Base-by-base conservation (phyloP, 1,284 basidiomycete genomes). In the Xanthoconium separans region DNA sequence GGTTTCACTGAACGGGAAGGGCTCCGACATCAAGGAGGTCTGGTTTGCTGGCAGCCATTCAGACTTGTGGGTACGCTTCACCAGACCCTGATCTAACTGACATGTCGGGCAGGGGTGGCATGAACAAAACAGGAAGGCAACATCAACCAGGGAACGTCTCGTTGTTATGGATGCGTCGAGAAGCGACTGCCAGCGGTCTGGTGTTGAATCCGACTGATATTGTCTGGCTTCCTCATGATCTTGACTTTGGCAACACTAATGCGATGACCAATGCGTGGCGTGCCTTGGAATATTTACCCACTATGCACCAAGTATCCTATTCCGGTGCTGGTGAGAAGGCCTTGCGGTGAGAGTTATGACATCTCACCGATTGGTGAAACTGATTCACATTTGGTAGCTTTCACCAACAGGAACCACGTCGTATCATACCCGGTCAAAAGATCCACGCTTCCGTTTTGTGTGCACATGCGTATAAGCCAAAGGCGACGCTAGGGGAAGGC, bases 401-500 rank as follows among this genome's bases (percentile, higher is more conserved):
- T 4, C 54, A 58, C n/a, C n/a, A n/a, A n/a, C n/a, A n/a, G n/a
- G n/a, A n/a, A 33, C 56, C 64, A 30, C 66, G 66, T 27, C 58
- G 62, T 27, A 69, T 67, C 33, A 65, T 67, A 46, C 65, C 65
- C 2, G 65, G 67, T 15, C 65, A 71, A 47, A 68, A 64, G 40
- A 42, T 70, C 3, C 66, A 68, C 13, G 69, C 63, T 16, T 71
- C 66, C 0, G 44, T 68, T 43, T 33, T 71, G 15, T 70, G 57
- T 50, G 57, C 58, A 10, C 62, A 64, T 4, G 39, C 50, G 2
- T 71, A 68, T 40, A 50, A 47, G 30, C 66, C 66, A 15, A 46
- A 12, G 9, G 68, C 68, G 5, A 58, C 54, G 3, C 29, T 65
- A 2, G 68, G 64, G 43, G 56, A 65, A 13, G 66, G 61, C 16